Evolutionary conservation across 2,329 filamentous ascomycete species (phyloP), one percentile per base, ranked within the genome.

Genomic region (Erysiphe neolycopersici): DNA sequence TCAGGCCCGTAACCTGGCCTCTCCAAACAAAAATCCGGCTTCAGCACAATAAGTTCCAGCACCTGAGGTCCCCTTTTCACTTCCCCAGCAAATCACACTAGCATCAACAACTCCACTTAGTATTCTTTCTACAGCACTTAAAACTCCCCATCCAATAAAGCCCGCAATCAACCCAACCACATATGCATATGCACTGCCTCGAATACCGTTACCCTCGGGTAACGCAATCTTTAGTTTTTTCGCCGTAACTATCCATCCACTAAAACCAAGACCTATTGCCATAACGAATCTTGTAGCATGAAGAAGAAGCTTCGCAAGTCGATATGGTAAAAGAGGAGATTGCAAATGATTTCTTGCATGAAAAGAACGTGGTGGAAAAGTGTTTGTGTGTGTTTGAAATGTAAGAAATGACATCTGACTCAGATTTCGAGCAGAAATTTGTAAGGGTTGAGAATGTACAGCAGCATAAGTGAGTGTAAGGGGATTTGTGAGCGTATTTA

Each of bases 221-320:
- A 62, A 61, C 54, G 62, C 64, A 17, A 89, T 64, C 43, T 69
- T 65, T 4, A 94, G 64, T 59, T 79, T 76, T 48, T 82, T 76
- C 11, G 89, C 85, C 32, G 85, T 92, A 40, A 82, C 79, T 9
- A 95, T 82, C 89, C 89, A 98, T n/a, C 83, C 87, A 4, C 81
- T 85, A 54, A 95, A 92, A 0, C 87, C 87, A 29, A 98, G 70
- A 0, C 76, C 80, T 40, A 85, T 73, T 0, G 83, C 82, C 73
- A 94, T 92, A 54, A 94, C 79, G 56, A 87, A 80, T 16, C 87
- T 74, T 1, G 84, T 89, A 3, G 87, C 83, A 52, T 94, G 82
- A 3, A 98, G 71, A 8, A 98, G 69, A 26, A 95, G 68, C 59
- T 94, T 95, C 1, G 89, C 80, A 9, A 95, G 73, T 4, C 82